These are phyloP conservation scores for Lasiosphaeria hispida DNA, from an alignment of 495 filamentous ascomycete genomes.

Conservation along the genomic window DNA sequence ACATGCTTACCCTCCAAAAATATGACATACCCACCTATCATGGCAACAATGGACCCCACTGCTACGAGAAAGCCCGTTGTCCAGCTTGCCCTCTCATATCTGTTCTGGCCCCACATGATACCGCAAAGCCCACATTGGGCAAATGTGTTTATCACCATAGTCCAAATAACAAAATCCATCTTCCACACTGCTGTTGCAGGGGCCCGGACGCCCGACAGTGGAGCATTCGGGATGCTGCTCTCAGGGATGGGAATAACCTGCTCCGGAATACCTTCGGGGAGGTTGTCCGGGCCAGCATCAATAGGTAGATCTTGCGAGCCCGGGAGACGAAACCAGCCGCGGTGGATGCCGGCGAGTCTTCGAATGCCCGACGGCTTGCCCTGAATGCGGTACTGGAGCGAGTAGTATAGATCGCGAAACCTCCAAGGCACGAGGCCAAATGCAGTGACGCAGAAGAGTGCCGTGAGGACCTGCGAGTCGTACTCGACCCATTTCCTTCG, in stretches of 20 bases:
- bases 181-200: constrained; percentile 70
- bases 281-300: constrained; percentile 43
- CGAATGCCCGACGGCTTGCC: constrained; percentile 54
- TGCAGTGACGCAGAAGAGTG: constrained; percentile 81
- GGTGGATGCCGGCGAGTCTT: constrained; percentile 63
- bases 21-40: constrained; percentile 64
- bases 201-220: constrained; percentile 62
- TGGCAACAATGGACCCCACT: constrained; percentile 65
- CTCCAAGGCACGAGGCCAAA: constrained; percentile 85
- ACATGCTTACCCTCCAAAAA: constrained; percentile 64
- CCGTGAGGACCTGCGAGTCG: constrained; percentile 80
- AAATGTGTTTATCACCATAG: constrained; percentile 72
- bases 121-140: constrained; percentile 66
- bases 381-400: constrained; percentile 59
- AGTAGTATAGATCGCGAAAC: constrained; percentile 72
- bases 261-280: constrained; percentile 34
- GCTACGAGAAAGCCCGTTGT: constrained; percentile 71
- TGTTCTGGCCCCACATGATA: constrained; percentile 78
- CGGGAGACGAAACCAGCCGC: constrained; percentile 65
- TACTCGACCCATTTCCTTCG: constrained; percentile 80
- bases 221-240: constrained; percentile 51
- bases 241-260: constrained; percentile 55
- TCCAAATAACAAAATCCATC: constrained; percentile 75
- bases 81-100: constrained; percentile 69
- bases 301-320: constrained; percentile 51